A percentile compares a stretch with the other conserved stretches of the same genome.
Conservation (phyloP, 768 basidiomycete genomes). For the Lentinula boryana region DNA sequence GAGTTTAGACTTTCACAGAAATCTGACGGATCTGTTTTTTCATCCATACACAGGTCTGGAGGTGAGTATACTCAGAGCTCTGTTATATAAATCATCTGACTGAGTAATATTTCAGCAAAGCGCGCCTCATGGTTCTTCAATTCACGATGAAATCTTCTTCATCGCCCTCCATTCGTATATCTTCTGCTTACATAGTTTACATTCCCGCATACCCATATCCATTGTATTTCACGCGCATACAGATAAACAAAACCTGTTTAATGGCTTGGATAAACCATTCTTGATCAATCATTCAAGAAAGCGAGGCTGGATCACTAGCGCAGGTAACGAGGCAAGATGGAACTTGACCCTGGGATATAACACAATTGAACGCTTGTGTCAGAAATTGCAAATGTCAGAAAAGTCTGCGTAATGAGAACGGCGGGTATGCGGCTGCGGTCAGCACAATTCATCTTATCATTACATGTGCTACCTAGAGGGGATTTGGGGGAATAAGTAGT, state of each 20-base stretch:
- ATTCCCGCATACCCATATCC: slow-evolving; percentile 16
- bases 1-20: neutral
- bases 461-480: too few species aligned
- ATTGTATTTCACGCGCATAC: slow-evolving; percentile 18
- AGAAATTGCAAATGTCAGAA: too few species aligned
- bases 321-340: neutral
- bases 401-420: neutral
- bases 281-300: too few species aligned
- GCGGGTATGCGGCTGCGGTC: neutral
- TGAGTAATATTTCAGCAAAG: slow-evolving; percentile 51
- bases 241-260: neutral
- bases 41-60: slow-evolving; percentile 4
- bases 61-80: slow-evolving; percentile 7
- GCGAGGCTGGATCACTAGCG: too few species aligned
- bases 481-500: too few species aligned
- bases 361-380: neutral
- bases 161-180: slow-evolving; percentile 8
- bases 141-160: slow-evolving; percentile 47
- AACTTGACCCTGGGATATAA: neutral
- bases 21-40: neutral
- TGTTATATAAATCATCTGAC: neutral
- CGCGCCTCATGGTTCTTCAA: slow-evolving; percentile 94
- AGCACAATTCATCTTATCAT: too few species aligned
- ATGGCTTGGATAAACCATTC: neutral
- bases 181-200: slow-evolving; percentile 1